phyloP scores from a whole-genome alignment of 805 yeast species.

The Candida glaebosa region DNA sequence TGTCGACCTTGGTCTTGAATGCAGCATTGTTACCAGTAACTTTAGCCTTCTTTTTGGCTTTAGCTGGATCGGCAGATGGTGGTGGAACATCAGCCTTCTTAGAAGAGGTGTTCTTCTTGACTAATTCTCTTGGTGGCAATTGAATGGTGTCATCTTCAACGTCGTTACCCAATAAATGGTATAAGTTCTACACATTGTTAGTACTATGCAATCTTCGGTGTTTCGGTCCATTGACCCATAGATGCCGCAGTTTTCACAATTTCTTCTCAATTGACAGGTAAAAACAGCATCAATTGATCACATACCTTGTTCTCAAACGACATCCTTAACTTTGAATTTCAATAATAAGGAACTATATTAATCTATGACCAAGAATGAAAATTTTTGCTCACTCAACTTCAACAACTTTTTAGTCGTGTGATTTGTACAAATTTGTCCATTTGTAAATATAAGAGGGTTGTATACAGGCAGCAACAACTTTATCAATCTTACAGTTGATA shows the following conservation, averaged over 20 bases:
- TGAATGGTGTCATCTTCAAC: constrained; percentile 73
- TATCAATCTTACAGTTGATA: neutral
- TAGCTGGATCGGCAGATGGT: constrained; percentile 75
- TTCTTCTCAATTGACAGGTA: neutral
- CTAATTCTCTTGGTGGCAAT: constrained; percentile 67
- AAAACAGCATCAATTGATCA: constrained; percentile 8
- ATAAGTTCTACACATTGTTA: constrained; percentile 57
- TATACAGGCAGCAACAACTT: neutral
- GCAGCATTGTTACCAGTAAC: constrained; percentile 90
- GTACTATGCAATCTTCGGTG: neutral
- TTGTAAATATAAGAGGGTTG: neutral
- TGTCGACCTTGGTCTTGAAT: constrained; percentile 66
- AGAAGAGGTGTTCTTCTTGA: constrained; percentile 77
- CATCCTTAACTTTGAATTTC: constrained; percentile 21
- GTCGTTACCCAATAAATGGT: constrained; percentile 83
- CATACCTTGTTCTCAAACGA: constrained; percentile 49
- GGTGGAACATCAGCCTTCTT: constrained; percentile 85
- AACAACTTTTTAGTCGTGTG: constrained; percentile 3
- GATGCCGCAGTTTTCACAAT: neutral
- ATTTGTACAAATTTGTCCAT: constrained; percentile 4
- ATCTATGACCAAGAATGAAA: constrained; percentile 5
- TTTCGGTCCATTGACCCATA: neutral
- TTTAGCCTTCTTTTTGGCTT: constrained; percentile 69
- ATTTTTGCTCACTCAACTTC: constrained; percentile 4
- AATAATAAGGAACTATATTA: constrained; percentile 1